A percentile compares a stretch with the other conserved stretches of the same genome.
These are phyloP conservation scores for Paracorniculantispora psalliotae DNA, from an alignment of 2,329 filamentous ascomycete genomes.

Conservation along the genomic window DNA sequence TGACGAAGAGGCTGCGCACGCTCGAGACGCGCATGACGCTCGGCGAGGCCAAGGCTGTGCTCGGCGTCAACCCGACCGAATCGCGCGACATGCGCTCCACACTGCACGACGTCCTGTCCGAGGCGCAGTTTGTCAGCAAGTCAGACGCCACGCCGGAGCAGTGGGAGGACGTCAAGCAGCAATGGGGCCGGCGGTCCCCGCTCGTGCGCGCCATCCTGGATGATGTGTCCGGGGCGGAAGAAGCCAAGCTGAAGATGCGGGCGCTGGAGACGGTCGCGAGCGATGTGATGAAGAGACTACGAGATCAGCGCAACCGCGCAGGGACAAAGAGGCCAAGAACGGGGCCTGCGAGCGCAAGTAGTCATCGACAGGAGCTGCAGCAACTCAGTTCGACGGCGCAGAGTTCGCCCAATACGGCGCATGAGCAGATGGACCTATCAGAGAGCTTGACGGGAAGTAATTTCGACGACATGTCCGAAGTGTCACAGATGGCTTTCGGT, in stretches of 20 bases:
- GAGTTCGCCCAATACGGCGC: slow-evolving; percentile 14
- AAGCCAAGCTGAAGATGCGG: slow-evolving; percentile 51
- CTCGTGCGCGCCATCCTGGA: slow-evolving; percentile 52
- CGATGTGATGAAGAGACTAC: slow-evolving; percentile 72
- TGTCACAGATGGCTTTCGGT: slow-evolving; percentile 22
- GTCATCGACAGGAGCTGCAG: background rate
- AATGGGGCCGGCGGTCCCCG: slow-evolving; percentile 58
- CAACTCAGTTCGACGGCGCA: background rate
- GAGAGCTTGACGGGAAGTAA: slow-evolving; percentile 19
- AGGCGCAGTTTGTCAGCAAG: slow-evolving; percentile 66
- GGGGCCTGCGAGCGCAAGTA: background rate
- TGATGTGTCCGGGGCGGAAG: slow-evolving; percentile 45
- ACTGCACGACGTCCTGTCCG: slow-evolving; percentile 61
- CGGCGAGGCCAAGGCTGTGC: slow-evolving; percentile 63
- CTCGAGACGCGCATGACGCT: slow-evolving; percentile 63
- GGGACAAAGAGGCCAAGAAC: background rate
- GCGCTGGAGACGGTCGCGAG: slow-evolving; percentile 67
- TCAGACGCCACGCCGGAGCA: slow-evolving; percentile 65
- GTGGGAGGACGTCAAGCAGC: slow-evolving; percentile 64
- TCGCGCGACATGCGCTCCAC: slow-evolving; percentile 57
- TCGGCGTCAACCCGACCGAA: slow-evolving; percentile 40
- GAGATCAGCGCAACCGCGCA: slow-evolving; percentile 57
- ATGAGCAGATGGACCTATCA: slow-evolving; percentile 17
- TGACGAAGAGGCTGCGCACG: slow-evolving; percentile 72
- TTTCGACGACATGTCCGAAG: slow-evolving; percentile 23